Base-by-base conservation (phyloP, 108 stramenopile species). In the Cyclotella distinguenda region DNA sequence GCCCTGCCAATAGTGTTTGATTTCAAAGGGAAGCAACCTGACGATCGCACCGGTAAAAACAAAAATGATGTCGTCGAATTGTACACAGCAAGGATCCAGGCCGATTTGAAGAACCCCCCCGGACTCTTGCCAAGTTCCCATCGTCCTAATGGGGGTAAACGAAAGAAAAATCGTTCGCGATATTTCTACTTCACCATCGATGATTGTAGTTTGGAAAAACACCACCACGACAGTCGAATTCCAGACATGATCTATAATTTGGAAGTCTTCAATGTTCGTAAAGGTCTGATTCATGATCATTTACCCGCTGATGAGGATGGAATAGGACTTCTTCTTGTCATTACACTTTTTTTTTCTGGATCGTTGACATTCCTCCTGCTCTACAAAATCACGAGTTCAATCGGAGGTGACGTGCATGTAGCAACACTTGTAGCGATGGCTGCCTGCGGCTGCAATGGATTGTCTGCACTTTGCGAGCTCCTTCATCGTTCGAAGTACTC, bases 111-210 rank as follows among this genome's bases (percentile, higher is more conserved):
- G 64, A 79, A 50, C 71, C 71, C 15, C 66, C 63, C 5, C 52
- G 53, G 19, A 28, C 30, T 18, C n/a, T 3, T 53, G 48, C 31
- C 23, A 32, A 59, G 33, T 8, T 28, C 12, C 53, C 72, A 46
- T 48, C 25, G n/a, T n/a, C n/a, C n/a, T n/a, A n/a, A n/a, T n/a
- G n/a, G n/a, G n/a, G n/a, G n/a, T 6, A 59, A 71, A 66, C 28
- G 43, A 61, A 44, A 66, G 66, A 62, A 82, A 66, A 53, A 70
- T 31, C 80, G 81, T 12, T 35, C 82, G 2, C 79, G 80, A 40
- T 87, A 88, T 63, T 93, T 53, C 54, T 93, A 93, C 64, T 77
- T 89, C 50, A 75, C 79, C 31, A 68, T 93, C 10, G 85, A 86
- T 32, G 91, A 93, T 53, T 93, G 91, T 45, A 80, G 72, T 5